Evolutionary conservation across 2,329 filamentous ascomycete genomes (phyloP).

Genomic region (Lecanicillium sp.): DNA sequence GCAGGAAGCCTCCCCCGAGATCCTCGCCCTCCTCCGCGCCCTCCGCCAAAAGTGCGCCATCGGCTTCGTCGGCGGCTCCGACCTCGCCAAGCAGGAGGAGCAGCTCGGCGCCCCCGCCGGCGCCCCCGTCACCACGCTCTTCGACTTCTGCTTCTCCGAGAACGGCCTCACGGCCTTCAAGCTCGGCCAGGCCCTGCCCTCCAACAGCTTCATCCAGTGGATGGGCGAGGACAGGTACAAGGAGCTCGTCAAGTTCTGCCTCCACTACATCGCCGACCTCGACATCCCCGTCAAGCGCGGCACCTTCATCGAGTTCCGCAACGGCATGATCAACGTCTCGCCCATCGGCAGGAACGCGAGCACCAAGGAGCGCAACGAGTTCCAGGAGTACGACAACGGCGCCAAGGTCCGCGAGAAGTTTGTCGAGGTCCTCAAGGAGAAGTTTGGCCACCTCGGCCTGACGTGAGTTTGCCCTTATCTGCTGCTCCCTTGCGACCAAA

Average conservation of each 20-base stretch:
- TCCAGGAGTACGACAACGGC: constrained; percentile 72
- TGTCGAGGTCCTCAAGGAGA: constrained; percentile 68
- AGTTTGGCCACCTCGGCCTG: constrained; percentile 76
- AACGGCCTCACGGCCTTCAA: constrained; percentile 92
- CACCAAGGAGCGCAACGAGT: constrained; percentile 72
- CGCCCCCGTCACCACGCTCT: constrained; percentile 70
- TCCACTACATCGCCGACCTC: constrained; percentile 79
- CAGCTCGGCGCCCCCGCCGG: constrained; percentile 67
- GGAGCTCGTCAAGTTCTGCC: constrained; percentile 65
- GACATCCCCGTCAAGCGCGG: constrained; percentile 78
- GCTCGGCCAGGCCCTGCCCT: constrained; percentile 66
- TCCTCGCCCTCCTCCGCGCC: constrained; percentile 70
- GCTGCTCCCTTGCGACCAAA: neutral
- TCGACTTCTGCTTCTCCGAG: constrained; percentile 97
- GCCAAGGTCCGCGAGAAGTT: constrained; percentile 72
- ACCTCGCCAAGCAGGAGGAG: constrained; percentile 92
- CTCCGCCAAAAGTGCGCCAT: constrained; percentile 86
- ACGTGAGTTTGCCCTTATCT: constrained; percentile 53
- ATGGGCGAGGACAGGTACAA: constrained; percentile 82
- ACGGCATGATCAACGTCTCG: constrained; percentile 84
- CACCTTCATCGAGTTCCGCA: constrained; percentile 83
- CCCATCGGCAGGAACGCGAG: constrained; percentile 84
- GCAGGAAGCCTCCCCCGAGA: constrained; percentile 68
- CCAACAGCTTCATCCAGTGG: constrained; percentile 85
- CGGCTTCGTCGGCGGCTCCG: constrained; percentile 87